phyloP scores from a whole-genome alignment of 1,284 basidiomycete species.

The Testicularia cyperi region DNA sequence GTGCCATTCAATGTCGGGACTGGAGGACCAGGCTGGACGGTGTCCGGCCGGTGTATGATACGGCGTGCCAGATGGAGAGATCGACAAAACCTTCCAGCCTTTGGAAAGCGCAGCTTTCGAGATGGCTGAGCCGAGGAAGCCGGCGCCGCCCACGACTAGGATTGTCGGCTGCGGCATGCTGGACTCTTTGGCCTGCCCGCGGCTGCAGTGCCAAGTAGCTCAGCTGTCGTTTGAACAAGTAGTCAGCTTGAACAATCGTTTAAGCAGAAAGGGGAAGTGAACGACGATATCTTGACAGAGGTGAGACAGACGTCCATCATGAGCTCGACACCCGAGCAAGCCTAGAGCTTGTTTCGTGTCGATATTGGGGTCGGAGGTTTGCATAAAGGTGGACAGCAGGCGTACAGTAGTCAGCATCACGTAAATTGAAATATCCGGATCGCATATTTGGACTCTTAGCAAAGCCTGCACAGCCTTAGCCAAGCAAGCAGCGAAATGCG shows the following conservation, averaged over 20 bases:
- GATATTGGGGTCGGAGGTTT: background rate
- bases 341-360: no score
- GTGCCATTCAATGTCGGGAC: constrained; percentile 45
- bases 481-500: constrained; percentile 11
- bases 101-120: constrained; percentile 80
- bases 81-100: constrained; percentile 82
- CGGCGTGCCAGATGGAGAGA: constrained; percentile 83
- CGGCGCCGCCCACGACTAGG: constrained; percentile 84
- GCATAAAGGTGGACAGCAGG: background rate
- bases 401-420: constrained; percentile 8
- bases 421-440: background rate
- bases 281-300: no score
- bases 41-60: constrained; percentile 86
- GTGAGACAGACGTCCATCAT: no score
- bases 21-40: constrained; percentile 76
- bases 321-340: no score
- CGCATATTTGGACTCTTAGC: background rate
- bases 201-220: no score
- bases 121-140: constrained; percentile 90
- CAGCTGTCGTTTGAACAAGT: no score
- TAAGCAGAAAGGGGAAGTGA: no score
- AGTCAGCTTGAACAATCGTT: no score
- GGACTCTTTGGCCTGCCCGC: no score
- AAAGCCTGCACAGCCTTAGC: constrained; percentile 7
- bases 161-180: constrained; percentile 32